Conservation (phyloP, 495 filamentous ascomycete genomes). For the Penicillium paradoxum region DNA sequence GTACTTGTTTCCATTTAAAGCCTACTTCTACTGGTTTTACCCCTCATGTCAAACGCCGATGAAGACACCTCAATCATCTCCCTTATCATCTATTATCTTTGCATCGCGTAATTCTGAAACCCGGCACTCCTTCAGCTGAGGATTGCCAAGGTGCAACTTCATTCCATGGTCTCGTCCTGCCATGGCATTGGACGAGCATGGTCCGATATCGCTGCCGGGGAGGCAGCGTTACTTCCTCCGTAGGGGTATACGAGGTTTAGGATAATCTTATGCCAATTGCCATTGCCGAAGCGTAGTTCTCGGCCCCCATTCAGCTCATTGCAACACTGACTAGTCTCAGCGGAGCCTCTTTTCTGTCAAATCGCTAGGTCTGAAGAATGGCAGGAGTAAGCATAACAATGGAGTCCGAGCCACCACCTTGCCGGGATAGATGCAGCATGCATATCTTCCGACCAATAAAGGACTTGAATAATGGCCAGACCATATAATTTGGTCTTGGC, state of each 20-base stretch:
- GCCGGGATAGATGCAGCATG: not conserved
- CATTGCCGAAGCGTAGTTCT: not conserved
- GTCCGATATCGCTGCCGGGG: not conserved
- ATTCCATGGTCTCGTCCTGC: not conserved
- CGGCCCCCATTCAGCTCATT: not conserved
- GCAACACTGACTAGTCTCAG: not conserved
- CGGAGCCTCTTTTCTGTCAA: not conserved
- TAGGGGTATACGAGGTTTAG: not conserved
- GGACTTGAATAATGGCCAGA: not conserved
- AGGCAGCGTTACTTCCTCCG: not conserved
- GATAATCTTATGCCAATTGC: too few relatives aligned
- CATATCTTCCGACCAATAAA: too few relatives aligned
- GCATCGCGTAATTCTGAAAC: not conserved
- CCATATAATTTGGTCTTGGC: not conserved
- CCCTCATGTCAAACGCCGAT: not conserved
- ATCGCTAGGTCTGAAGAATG: not conserved
- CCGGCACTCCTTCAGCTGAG: not conserved
- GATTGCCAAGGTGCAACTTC: not conserved
- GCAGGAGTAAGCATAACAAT: not conserved
- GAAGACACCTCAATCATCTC: not conserved
- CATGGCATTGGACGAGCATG: not conserved
- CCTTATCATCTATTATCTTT: not conserved
- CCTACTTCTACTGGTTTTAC: not conserved
- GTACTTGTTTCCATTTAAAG: not conserved
- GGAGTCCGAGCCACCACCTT: not conserved